Base-by-base conservation (phyloP, 345 rosid genomes). In the Gossypium longicalyx region DNA sequence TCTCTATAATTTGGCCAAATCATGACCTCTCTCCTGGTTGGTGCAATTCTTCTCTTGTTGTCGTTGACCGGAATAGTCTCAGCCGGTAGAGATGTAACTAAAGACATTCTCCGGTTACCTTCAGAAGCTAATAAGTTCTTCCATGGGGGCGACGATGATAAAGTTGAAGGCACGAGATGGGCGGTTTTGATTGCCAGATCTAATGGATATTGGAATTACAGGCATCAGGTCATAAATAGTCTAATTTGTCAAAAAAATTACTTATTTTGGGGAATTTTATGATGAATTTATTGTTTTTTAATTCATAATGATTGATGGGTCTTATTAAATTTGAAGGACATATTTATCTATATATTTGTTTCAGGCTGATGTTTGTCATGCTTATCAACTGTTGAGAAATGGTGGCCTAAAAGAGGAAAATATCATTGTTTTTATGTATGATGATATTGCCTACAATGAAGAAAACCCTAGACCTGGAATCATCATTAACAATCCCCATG, bases 131-230 rank as follows among this genome's bases (percentile, higher is more conserved):
- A 87, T 2, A 88, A 76, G 43, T 89, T 89, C 80, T 89, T 92
- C 81, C 85, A 84, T 20, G 78, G 78, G 6, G 58, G 25, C 43
- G 74, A 51, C 2, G 87, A 29, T 4, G 81, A 79, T 43, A 92
- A 84, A 16, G 80, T 87, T 1, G 20, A 82, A 15, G 97, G 97
- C 43, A 90, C 97, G 1, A 83, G 94, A 82, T 95, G 99, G 99
- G 99, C 98, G 68, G 91, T 96, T 61, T 83, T 96, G 47, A 86
- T 91, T 74, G 99, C 98, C 10, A 97, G 99, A 83, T 96, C 99
- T 17, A 88, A 80, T 25, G 99, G 98, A 27, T 96, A 89, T 72
- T 87, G 97, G 97, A 96, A 96, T 78, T 96, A 93, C 82, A 80
- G 98, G 74, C 97, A 96, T 58, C 98, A 96, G 93, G 99, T 89